These are phyloP conservation scores for Lenwebbia sp. DNA, from an alignment of 345 rosid species.

Conservation along the genomic window DNA sequence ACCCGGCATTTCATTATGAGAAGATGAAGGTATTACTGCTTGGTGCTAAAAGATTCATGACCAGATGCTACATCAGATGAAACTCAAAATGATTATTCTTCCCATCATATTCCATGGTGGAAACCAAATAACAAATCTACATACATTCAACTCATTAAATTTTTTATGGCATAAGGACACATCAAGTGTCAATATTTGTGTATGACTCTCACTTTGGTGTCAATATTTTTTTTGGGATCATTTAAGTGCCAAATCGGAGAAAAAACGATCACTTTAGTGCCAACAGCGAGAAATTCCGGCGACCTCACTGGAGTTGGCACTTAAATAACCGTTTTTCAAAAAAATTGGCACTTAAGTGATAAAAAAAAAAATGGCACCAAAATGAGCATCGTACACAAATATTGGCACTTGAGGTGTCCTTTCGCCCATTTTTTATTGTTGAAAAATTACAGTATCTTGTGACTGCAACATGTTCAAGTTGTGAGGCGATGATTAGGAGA, in stretches of 20 bases:
- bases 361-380: too few species aligned
- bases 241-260: too few species aligned
- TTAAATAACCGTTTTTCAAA: too few species aligned
- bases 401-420: too few species aligned
- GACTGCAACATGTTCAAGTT: background rate
- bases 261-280: too few species aligned
- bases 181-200: too few species aligned
- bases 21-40: background rate
- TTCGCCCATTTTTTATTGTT: background rate
- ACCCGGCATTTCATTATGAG: background rate
- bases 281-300: too few species aligned
- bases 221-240: too few species aligned
- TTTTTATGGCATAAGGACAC: background rate
- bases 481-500: background rate
- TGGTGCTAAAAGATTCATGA: background rate
- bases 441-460: background rate
- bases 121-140: background rate
- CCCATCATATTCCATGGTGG: background rate
- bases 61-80: background rate
- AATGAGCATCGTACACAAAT: too few species aligned
- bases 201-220: too few species aligned
- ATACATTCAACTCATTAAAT: background rate
- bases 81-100: background rate
- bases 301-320: too few species aligned
- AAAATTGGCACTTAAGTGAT: too few species aligned